Conservation (phyloP, 78 protist species). For the Chrysochromulina parva region DNA sequence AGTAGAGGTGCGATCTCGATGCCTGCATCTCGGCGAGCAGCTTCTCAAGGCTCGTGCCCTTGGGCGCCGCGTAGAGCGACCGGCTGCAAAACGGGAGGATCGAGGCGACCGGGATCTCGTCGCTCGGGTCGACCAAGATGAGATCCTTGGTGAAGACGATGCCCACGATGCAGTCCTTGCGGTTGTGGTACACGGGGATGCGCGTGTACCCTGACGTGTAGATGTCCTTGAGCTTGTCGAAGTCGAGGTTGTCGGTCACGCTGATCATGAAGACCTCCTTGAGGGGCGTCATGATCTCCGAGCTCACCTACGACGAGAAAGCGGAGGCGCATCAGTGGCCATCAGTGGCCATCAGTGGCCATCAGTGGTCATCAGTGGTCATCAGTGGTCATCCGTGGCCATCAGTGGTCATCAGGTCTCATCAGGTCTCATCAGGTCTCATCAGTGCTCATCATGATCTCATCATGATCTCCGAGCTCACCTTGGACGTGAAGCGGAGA, state of each 20-base stretch:
- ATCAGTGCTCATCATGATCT: too few relatives aligned
- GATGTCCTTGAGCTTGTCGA: constrained; percentile 19
- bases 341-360: too few relatives aligned
- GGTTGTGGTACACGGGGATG: constrained; percentile 81
- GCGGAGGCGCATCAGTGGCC: constrained; percentile 71
- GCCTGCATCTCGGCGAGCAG: constrained; percentile 73
- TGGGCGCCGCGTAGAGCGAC: not conserved
- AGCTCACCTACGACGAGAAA: constrained; percentile 53
- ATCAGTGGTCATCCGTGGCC: too few relatives aligned
- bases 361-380: too few relatives aligned
- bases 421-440: too few relatives aligned
- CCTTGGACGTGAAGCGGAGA: constrained; percentile 65
- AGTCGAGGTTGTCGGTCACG: not conserved
- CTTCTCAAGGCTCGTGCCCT: constrained; percentile 57
- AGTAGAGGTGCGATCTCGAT: constrained; percentile 74
- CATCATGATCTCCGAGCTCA: not conserved
- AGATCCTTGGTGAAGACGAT: constrained; percentile 81
- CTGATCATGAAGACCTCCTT: constrained; percentile 73
- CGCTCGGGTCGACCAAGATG: constrained; percentile 83
- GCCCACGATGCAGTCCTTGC: constrained; percentile 66
- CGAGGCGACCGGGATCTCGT: constrained; percentile 60
- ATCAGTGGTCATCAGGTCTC: too few relatives aligned
- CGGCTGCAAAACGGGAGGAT: constrained; percentile 41
- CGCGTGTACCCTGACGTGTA: constrained; percentile 82
- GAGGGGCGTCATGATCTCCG: constrained; percentile 76